These are phyloP conservation scores for Ophiostoma montium DNA, from an alignment of 2,329 filamentous ascomycete genomes.

Conservation along the genomic window DNA sequence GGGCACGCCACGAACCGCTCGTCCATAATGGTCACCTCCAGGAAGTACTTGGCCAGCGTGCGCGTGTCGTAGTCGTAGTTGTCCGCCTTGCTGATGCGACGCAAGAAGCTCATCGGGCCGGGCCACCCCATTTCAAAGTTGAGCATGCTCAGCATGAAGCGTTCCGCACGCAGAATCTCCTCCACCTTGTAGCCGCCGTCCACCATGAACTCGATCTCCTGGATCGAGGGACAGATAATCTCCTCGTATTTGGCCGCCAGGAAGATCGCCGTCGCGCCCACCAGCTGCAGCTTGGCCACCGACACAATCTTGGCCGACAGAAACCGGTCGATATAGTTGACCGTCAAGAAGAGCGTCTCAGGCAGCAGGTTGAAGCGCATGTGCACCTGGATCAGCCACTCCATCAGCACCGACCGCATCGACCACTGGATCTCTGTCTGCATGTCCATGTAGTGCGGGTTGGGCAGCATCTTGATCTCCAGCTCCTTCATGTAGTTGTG, in stretches of 20 bases:
- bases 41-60: slow-evolving; percentile 92
- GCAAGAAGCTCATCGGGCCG: slow-evolving; percentile 96
- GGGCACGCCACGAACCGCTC: slow-evolving; percentile 88
- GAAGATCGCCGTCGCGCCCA: slow-evolving; percentile 89
- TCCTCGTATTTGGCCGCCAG: slow-evolving; percentile 97
- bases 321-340: slow-evolving; percentile 97
- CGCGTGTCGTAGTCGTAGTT: slow-evolving; percentile 93
- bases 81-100: slow-evolving; percentile 94
- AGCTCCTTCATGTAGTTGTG: slow-evolving; percentile 82
- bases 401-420: slow-evolving; percentile 93
- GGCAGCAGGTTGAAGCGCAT: slow-evolving; percentile 79
- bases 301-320: slow-evolving; percentile 90
- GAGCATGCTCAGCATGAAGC: slow-evolving; percentile 96
- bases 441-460: slow-evolving; percentile 89
- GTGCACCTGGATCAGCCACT: slow-evolving; percentile 96
- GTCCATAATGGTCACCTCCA: slow-evolving; percentile 95
- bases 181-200: slow-evolving; percentile 79
- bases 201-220: slow-evolving; percentile 97
- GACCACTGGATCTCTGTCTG: slow-evolving; percentile 99
- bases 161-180: slow-evolving; percentile 92
- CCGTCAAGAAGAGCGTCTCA: slow-evolving; percentile 85
- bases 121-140: slow-evolving; percentile 94
- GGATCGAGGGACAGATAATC: slow-evolving; percentile 90
- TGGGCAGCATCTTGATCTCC: slow-evolving; percentile 58
- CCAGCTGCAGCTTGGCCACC: slow-evolving; percentile 84